A percentile compares a stretch with the other conserved stretches of the same genome.
phyloP scores from a whole-genome alignment of 2,329 filamentous ascomycete species.

The Colletotrichum eleusines region DNA sequence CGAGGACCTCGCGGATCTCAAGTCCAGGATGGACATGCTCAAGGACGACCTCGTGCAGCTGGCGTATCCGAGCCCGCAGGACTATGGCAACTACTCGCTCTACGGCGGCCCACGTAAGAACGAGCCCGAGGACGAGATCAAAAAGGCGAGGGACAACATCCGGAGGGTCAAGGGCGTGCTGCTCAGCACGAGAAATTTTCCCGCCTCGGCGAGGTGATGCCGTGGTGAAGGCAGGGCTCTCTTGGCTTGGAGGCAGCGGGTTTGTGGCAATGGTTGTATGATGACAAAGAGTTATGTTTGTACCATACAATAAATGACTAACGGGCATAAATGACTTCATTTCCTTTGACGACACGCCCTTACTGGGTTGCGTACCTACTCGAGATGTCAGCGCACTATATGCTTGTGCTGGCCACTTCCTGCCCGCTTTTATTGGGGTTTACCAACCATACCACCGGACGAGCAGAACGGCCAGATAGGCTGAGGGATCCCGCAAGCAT shows the following conservation, averaged over 20 bases:
- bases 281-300: not conserved
- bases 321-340: not conserved
- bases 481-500: not conserved
- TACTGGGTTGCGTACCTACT: not conserved
- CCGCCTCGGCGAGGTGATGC: conserved; percentile 54
- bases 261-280: not conserved
- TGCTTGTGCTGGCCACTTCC: not conserved
- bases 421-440: too few species aligned
- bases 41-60: conserved; percentile 75
- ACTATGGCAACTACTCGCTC: conserved; percentile 55
- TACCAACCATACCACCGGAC: not conserved
- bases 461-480: not conserved
- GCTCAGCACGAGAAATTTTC: conserved; percentile 80
- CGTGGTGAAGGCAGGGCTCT: not conserved
- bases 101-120: conserved; percentile 59
- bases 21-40: conserved; percentile 68
- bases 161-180: conserved; percentile 83
- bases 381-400: not conserved
- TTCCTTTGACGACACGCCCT: not conserved
- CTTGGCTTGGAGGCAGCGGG: not conserved
- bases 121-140: conserved; percentile 78
- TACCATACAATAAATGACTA: conserved; percentile 7
- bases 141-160: conserved; percentile 79
- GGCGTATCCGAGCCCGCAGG: conserved; percentile 60
- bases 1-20: conserved; percentile 63